These are phyloP conservation scores for Phyllosticta paracitricarpa DNA, from an alignment of 2,329 filamentous ascomycete species.

Conservation along the genomic window DNA sequence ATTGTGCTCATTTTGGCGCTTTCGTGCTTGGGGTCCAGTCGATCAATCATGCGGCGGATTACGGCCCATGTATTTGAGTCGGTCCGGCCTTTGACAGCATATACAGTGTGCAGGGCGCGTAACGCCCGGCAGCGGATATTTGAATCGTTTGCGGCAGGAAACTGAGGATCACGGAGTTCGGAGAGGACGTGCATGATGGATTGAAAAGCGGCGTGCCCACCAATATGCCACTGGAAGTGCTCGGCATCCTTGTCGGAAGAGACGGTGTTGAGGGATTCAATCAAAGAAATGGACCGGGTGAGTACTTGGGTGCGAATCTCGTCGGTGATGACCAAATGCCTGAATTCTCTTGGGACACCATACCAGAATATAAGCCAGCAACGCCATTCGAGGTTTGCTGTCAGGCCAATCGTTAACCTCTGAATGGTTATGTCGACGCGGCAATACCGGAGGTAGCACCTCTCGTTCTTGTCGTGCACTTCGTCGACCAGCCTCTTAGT, in stretches of 20 bases:
- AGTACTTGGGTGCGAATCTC: constrained; percentile 19
- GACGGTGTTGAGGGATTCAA: constrained; percentile 27
- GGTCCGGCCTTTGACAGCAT: constrained; percentile 21
- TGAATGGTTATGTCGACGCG: constrained; percentile 24
- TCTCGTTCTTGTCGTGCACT: constrained; percentile 23
- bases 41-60: constrained; percentile 29
- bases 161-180: constrained; percentile 28
- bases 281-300: constrained; percentile 28
- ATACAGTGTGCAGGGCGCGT: constrained; percentile 24
- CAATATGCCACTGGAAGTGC: constrained; percentile 30
- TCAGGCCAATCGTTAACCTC: constrained; percentile 21
- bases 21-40: constrained; percentile 20
- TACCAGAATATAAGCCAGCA: constrained; percentile 30
- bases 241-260: constrained; percentile 25
- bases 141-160: constrained; percentile 22
- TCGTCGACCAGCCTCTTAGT: constrained; percentile 28
- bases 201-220: constrained; percentile 14
- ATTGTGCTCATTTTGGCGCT: background rate
- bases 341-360: constrained; percentile 21
- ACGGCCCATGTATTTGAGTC: constrained; percentile 27
- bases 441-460: constrained; percentile 23
- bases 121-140: constrained; percentile 14
- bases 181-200: constrained; percentile 30
- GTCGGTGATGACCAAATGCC: constrained; percentile 1
- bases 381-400: constrained; percentile 27